A percentile compares a stretch with the other conserved stretches of the same genome.
These are phyloP conservation scores for Takakia lepidozioides DNA, from an alignment of 225 moss, liverwort and hornwort genomes.

Conservation along the genomic window DNA sequence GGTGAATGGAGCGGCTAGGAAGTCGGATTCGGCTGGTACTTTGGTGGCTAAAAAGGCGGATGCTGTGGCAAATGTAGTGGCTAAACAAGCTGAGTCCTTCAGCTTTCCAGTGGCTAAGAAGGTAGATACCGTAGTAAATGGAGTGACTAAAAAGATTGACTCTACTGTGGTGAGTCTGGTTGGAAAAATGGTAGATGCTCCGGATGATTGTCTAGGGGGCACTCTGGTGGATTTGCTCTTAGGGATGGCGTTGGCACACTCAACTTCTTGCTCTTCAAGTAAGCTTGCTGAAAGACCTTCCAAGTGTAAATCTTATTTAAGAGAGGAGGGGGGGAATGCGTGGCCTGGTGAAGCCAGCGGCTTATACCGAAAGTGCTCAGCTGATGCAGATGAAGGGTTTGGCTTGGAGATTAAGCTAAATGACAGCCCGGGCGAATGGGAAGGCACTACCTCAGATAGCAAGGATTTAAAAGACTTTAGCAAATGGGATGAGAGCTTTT, in stretches of 20 bases:
- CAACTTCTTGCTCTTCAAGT: constrained; percentile 70
- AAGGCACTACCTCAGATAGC: constrained; percentile 43
- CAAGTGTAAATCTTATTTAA: constrained; percentile 62
- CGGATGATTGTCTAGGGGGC: constrained; percentile 70
- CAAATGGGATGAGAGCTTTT: constrained; percentile 78
- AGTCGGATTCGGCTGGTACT: too few species aligned
- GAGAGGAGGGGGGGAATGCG: constrained; percentile 50
- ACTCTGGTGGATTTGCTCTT: constrained; percentile 92
- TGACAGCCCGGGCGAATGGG: constrained; percentile 67
- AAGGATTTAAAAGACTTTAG: constrained; percentile 61
- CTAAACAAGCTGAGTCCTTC: too few species aligned
- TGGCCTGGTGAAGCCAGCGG: constrained; percentile 45
- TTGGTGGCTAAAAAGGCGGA: constrained; percentile 34
- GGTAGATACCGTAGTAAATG: constrained; percentile 14
- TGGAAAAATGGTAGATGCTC: constrained; percentile 63
- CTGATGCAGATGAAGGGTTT: constrained; percentile 50
- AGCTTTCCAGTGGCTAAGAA: constrained; percentile 7
- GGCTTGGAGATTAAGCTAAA: constrained; percentile 46
- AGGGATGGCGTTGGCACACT: constrained; percentile 92
- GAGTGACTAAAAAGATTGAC: constrained; percentile 40
- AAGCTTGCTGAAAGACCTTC: constrained; percentile 39
- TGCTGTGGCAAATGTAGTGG: constrained; percentile 24
- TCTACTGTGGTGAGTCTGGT: constrained; percentile 36
- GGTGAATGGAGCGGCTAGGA: too few species aligned
- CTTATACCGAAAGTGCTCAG: constrained; percentile 44